Evolutionary conservation across 306 rosid species (phyloP).

Genomic region (Vicia sativa): DNA sequence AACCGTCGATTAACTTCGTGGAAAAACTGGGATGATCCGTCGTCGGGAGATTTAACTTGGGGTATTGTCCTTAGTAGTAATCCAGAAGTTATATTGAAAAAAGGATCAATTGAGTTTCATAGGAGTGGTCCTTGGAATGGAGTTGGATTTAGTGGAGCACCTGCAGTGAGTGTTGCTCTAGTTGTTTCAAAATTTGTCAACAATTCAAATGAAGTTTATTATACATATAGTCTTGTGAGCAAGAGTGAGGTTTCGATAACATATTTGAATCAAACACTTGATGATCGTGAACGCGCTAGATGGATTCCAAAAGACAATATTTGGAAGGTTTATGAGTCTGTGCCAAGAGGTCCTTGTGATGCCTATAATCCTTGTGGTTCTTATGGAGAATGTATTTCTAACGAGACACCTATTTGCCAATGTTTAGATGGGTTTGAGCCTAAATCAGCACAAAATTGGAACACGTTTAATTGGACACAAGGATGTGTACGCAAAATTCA

Average conservation of each 20-base stretch:
- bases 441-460: not conserved
- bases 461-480: not conserved
- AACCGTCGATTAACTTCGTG: conserved; percentile 52
- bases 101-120: conserved; percentile 16
- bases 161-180: not conserved
- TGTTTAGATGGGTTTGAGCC: conserved; percentile 43
- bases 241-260: conserved; percentile 3
- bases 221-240: not conserved
- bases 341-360: conserved; percentile 33
- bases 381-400: conserved; percentile 27
- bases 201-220: conserved; percentile 22
- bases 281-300: not conserved
- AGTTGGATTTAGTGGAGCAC: conserved; percentile 26
- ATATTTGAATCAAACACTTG: conserved; percentile 34
- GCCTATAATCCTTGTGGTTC: conserved; percentile 33
- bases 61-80: conserved; percentile 13
- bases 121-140: conserved; percentile 63
- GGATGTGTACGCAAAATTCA: conserved; percentile 34
- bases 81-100: conserved; percentile 45
- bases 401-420: not conserved
- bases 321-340: conserved; percentile 17
- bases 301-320: not conserved
- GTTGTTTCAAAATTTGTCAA: not conserved
- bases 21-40: conserved; percentile 55
- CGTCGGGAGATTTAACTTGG: conserved; percentile 44